Evolutionary conservation across 2,329 filamentous ascomycete species (phyloP).

Genomic region (Ceratocystis smalleyi): DNA sequence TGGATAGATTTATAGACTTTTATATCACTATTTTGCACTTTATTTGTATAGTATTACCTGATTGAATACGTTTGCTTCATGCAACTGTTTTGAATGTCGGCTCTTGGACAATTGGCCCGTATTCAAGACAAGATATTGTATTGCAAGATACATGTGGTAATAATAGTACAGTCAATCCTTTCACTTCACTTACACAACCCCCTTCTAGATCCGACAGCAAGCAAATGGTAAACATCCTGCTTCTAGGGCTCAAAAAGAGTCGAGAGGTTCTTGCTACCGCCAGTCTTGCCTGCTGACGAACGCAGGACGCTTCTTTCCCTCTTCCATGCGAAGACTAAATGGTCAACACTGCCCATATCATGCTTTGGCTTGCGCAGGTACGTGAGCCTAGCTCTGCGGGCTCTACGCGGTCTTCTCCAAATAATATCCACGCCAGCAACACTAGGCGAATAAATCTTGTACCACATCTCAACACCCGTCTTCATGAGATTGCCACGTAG

Average conservation of each 20-base stretch:
- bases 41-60: not conserved
- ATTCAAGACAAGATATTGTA: conserved; percentile 4
- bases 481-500: conserved; percentile 74
- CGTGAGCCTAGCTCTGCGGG: conserved; percentile 71
- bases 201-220: not conserved
- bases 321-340: conserved; percentile 46
- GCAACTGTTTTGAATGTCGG: not conserved
- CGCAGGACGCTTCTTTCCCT: conserved; percentile 30
- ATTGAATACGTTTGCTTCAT: not conserved
- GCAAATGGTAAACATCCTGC: not conserved
- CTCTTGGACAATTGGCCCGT: not conserved
- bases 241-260: conserved; percentile 17
- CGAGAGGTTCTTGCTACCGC: conserved; percentile 16
- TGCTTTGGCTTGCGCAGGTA: conserved; percentile 83
- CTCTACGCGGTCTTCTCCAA: conserved; percentile 69
- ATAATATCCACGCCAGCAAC: conserved; percentile 87
- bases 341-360: conserved; percentile 73
- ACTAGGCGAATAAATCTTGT: conserved; percentile 83
- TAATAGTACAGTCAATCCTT: conserved; percentile 16
- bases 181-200: not conserved
- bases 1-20: conserved; percentile 9
- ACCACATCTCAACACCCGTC: conserved; percentile 91
- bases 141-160: conserved; percentile 15
- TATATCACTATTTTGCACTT: not conserved
- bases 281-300: conserved; percentile 15